These are phyloP conservation scores for Nicotiana rustica DNA, from an alignment of 305 asterid genomes.

Conservation along the genomic window DNA sequence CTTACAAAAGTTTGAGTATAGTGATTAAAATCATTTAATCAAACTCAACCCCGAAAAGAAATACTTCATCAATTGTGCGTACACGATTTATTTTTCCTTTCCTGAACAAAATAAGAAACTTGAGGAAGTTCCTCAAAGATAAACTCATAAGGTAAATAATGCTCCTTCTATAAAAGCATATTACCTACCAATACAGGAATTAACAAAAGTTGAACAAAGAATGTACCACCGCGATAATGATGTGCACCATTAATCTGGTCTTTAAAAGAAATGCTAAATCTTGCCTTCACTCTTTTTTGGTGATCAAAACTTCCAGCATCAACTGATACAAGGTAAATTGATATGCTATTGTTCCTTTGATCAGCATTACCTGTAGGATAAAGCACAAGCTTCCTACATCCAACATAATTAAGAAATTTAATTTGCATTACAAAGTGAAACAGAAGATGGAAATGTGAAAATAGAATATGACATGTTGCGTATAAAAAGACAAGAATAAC, in stretches of 20 bases:
- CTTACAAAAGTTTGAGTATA: no score
- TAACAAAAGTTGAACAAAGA: background rate
- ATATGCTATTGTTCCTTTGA: background rate
- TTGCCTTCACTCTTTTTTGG: background rate
- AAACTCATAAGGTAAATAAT: conserved; percentile 52
- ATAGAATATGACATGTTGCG: background rate
- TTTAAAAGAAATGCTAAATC: background rate
- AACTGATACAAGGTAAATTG: background rate
- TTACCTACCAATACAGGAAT: no score
- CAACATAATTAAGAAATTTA: background rate
- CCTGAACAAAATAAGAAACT: conserved; percentile 42
- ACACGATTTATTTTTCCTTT: no score
- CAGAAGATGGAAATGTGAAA: background rate
- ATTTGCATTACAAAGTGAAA: background rate
- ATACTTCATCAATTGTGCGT: background rate
- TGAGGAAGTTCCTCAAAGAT: conserved; percentile 74
- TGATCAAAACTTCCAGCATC: background rate
- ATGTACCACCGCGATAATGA: background rate
- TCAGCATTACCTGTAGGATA: background rate
- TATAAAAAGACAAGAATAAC: background rate
- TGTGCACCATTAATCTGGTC: background rate
- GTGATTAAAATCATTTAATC: background rate
- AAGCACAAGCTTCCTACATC: background rate
- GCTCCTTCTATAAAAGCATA: no score
- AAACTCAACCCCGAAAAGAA: background rate